phyloP scores from a whole-genome alignment of 2,329 filamentous ascomycete species.

The Fusarium scirpi region DNA sequence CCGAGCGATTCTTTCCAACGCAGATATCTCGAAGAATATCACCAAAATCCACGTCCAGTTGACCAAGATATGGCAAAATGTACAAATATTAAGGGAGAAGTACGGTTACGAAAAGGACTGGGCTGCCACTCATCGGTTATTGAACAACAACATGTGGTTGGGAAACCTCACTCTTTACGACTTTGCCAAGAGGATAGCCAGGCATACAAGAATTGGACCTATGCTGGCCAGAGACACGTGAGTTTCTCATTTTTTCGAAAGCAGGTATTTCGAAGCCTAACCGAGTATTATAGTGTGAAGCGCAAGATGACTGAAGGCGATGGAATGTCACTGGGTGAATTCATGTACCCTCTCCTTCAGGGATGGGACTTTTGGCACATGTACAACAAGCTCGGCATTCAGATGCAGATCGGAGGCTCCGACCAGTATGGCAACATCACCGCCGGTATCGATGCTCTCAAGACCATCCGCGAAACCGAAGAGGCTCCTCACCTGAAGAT shows the following conservation, averaged over 20 bases:
- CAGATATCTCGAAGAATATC: slow-evolving; percentile 72
- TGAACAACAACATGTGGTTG: slow-evolving; percentile 90
- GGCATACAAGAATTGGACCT: slow-evolving; percentile 79
- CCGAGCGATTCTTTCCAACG: slow-evolving; percentile 65
- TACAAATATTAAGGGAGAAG: slow-evolving; percentile 72
- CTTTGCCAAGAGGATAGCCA: slow-evolving; percentile 79
- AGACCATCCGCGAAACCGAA: slow-evolving; percentile 73
- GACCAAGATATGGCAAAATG: slow-evolving; percentile 79
- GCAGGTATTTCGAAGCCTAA: slow-evolving; percentile 33
- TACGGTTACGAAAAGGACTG: slow-evolving; percentile 73
- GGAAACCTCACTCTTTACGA: slow-evolving; percentile 78
- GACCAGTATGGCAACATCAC: slow-evolving; percentile 98
- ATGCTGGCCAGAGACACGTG: slow-evolving; percentile 91
- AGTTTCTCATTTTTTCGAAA: slow-evolving; percentile 53
- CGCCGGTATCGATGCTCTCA: slow-evolving; percentile 87
- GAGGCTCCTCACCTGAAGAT: slow-evolving; percentile 58
- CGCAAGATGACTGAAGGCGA: slow-evolving; percentile 85
- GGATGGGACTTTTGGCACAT: slow-evolving; percentile 97
- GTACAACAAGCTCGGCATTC: slow-evolving; percentile 73
- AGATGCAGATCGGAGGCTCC: slow-evolving; percentile 92
- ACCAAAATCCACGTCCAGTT: slow-evolving; percentile 77
- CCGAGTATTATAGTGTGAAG: slow-evolving; percentile 67
- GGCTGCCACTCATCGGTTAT: slow-evolving; percentile 74
- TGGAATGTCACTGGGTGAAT: slow-evolving; percentile 95
- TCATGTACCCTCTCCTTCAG: slow-evolving; percentile 92